Base-by-base conservation (phyloP, 768 basidiomycete species). In the Tricholoma bakamatsutake region DNA sequence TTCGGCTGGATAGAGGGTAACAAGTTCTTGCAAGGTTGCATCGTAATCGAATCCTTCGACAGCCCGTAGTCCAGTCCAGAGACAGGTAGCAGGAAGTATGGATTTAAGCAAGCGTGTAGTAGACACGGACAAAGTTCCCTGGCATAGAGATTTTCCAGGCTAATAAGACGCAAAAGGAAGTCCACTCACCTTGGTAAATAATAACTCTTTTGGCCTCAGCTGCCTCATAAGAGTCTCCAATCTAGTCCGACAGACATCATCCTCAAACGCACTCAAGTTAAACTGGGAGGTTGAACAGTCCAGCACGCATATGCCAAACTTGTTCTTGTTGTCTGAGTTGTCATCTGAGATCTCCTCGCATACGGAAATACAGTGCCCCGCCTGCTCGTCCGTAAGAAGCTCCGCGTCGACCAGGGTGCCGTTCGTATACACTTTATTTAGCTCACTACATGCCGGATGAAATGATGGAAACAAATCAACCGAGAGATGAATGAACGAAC, bases 261-360 rank as follows among this genome's bases (percentile, higher is more conserved):
- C 97, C 56, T 88, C 83, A 68, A 98, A 97, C 0, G 80, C 77
- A 54, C 90, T 89, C 64, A 99, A 67, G 65, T 93, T 87, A 76
- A 99, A 98, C 67, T 96, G 90, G 45, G 93, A 95, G 0, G 97
- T 99, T 3, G 97, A 82, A 57, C 93, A 95, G 67, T 99, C 97
- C 62, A 98, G 71, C 7, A 94, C 85, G 65, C 92, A 96, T 40
- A 98, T 72, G 0, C 97, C 97, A 63, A 97, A 98, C 21, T 75
- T 78, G 52, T 83, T 40, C 24, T 43, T 80, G 48, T 43, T 80
- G 48, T 76, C 75, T 4, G 66, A 57, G 6, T 69, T 73, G 40
- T 79, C 77, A 21, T 71, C 73, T 17, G 74, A 68, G 8, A 73
- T 75, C 15, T 78, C 75, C 64, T 92, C 90, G 6, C 86, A 87